phyloP scores from a whole-genome alignment of 108 stramenopile genomes.

The Pelagomonas calceolata region DNA sequence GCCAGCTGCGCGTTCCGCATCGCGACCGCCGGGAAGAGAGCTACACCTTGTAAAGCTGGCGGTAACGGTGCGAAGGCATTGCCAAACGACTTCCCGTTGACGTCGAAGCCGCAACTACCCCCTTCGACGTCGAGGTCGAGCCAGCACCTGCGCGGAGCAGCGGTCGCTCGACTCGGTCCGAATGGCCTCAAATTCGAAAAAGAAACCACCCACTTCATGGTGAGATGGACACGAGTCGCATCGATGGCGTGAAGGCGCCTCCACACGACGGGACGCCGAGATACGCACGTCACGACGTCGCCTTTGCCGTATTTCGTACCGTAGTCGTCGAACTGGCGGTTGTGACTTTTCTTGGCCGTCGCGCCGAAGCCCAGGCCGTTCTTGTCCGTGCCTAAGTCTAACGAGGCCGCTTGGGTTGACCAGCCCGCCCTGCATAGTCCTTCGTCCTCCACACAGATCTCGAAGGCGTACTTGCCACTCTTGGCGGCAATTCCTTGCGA shows the following conservation, averaged over 20 bases:
- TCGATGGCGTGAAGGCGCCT: too few species aligned
- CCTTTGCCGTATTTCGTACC: constrained; percentile 31
- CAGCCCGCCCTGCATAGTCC: constrained; percentile 23
- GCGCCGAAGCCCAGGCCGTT: constrained; percentile 41
- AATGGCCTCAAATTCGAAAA: too few species aligned
- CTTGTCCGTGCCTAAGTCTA: constrained; percentile 30
- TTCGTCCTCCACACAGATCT: constrained; percentile 6
- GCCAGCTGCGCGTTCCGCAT: constrained; percentile 19
- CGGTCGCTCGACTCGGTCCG: too few species aligned
- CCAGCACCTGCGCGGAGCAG: too few species aligned
- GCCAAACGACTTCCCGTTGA: constrained; percentile 31
- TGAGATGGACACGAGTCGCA: too few species aligned
- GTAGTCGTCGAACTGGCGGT: constrained; percentile 30
- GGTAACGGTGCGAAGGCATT: constrained; percentile 21
- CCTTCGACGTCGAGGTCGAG: too few species aligned
- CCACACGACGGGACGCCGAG: too few species aligned
- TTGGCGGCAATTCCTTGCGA: constrained; percentile 12
- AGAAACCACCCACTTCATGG: too few species aligned
- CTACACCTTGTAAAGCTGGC: constrained; percentile 4
- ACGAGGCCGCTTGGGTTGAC: constrained; percentile 7
- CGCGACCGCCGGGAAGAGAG: constrained; percentile 37
- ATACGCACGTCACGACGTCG: constrained; percentile 38
- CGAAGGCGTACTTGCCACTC: constrained; percentile 3
- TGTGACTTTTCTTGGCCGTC: constrained; percentile 35
- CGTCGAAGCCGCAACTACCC: constrained; percentile 10